Base-by-base conservation (phyloP, 805 yeast species). In the Wickerhamiella galacta region DNA sequence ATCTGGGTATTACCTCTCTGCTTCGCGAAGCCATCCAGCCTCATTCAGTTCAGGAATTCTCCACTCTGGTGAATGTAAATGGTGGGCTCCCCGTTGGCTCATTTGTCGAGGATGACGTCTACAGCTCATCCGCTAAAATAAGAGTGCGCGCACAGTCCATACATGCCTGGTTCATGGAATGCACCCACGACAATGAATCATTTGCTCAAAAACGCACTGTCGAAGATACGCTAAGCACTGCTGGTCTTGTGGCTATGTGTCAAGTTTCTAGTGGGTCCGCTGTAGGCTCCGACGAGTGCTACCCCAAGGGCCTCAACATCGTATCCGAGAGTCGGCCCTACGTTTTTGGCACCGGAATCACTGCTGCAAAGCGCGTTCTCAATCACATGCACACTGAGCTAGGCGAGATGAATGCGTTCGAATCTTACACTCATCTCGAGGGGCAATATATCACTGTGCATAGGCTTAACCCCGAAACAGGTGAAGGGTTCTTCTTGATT, bases 21-120 rank as follows among this genome's bases (percentile, higher is more conserved):
- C 78, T 87, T 35, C 70, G 98, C 49, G 98, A 87, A 51, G 96
- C 96, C 1, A 87, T 90, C 93, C 95, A 83, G 57, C 90, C 95
- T 1, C 75, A 90, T 74, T 72, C 77, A 9, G 90, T 79, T 9
- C 74, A 69, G 24, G 96, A 87, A 49, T 64, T 87, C 20, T 81
- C 95, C 3, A 63, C 87, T 37, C 63, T 85, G 32, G 77, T 87
- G 17, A 94, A 87, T 52, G 71, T 74, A 47, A 93, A 87, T 53
- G 96, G 95, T 22, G 98, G 98, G 3, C 64, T 82, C 43, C 95
- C 96, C 22, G 79, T 87, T 52, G 98, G 98, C 4, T 82, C 95
- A 0, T 75, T 78, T 45, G 70, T 73, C 32, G 78, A 81, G 68
- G 58, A 76, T 30, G 87, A 93, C 1, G 60, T 81, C 46, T 30